phyloP scores from a whole-genome alignment of 2,329 filamentous ascomycete species.

The Xylaria sp. region DNA sequence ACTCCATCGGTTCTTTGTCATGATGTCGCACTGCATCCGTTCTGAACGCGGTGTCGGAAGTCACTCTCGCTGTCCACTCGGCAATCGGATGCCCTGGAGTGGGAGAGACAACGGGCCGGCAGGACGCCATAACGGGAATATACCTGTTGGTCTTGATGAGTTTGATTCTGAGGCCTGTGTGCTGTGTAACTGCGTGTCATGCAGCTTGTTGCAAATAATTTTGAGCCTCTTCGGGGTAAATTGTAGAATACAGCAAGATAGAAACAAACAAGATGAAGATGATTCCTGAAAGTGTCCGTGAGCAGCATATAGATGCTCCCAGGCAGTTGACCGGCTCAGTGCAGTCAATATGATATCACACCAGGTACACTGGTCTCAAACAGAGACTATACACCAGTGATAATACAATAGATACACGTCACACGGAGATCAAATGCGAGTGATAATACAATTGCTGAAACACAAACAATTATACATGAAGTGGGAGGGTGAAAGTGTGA shows the following conservation, averaged over 20 bases:
- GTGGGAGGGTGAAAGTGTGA: not conserved
- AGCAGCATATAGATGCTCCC: not conserved
- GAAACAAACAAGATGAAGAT: not conserved
- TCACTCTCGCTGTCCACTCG: not conserved
- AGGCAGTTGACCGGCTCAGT: not conserved
- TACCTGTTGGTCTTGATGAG: slow-evolving; percentile 5
- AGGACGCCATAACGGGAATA: not conserved
- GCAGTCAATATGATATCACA: not conserved
- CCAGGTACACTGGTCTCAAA: not conserved
- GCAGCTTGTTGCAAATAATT: not conserved
- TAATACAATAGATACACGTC: not conserved
- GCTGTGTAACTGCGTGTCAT: not conserved
- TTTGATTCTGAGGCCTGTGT: not conserved
- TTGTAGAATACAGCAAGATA: not conserved
- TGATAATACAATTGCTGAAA: not conserved
- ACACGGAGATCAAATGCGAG: not conserved
- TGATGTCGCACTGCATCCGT: not conserved
- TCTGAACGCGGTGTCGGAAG: not conserved
- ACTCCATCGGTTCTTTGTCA: slow-evolving; percentile 33
- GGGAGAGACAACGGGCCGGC: not conserved
- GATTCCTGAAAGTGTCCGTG: not conserved
- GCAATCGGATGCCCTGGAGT: not conserved
- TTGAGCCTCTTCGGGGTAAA: no score
- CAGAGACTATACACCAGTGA: not conserved
- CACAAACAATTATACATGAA: not conserved